phyloP scores from a whole-genome alignment of 2,329 filamentous ascomycete genomes.

The Plenodomus tracheiphilus region DNA sequence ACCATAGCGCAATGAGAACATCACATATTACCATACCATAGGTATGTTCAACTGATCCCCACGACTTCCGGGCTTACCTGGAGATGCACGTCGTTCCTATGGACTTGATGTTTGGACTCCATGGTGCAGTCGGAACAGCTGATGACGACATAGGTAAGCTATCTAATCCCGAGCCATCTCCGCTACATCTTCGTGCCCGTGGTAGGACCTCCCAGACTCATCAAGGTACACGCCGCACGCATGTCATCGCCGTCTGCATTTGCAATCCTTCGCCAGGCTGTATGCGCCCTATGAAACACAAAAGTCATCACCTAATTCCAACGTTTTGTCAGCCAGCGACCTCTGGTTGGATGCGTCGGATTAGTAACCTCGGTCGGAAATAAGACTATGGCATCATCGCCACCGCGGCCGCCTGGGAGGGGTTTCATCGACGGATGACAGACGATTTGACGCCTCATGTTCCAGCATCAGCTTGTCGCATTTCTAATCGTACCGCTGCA shows the following conservation, averaged over 20 bases:
- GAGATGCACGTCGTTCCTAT: too few species aligned
- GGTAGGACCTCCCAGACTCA: too few species aligned
- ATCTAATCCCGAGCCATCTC: slow-evolving; percentile 2
- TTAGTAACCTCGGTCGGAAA: slow-evolving; percentile 38
- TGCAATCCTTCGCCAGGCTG: background rate
- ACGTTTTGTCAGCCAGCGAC: slow-evolving; percentile 29
- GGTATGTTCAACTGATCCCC: too few species aligned
- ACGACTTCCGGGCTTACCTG: too few species aligned
- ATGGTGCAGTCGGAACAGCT: background rate
- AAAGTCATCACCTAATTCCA: slow-evolving; percentile 26
- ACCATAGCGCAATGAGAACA: too few species aligned
- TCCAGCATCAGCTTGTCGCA: slow-evolving; percentile 4
- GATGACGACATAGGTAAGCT: background rate
- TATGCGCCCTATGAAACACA: background rate
- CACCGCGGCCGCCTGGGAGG: slow-evolving; percentile 23
- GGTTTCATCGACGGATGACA: slow-evolving; percentile 11
- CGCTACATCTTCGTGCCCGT: too few species aligned
- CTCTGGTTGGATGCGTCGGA: slow-evolving; percentile 19
- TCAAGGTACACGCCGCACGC: background rate
- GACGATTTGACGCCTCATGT: slow-evolving; percentile 2
- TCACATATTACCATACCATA: too few species aligned
- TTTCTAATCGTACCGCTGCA: slow-evolving; percentile 35
- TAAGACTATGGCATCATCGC: slow-evolving; percentile 41
- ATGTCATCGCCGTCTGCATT: slow-evolving; percentile 9
- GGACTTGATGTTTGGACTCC: too few species aligned